These are phyloP conservation scores for Megacollybia marginata DNA, from an alignment of 768 basidiomycete genomes.

Conservation along the genomic window DNA sequence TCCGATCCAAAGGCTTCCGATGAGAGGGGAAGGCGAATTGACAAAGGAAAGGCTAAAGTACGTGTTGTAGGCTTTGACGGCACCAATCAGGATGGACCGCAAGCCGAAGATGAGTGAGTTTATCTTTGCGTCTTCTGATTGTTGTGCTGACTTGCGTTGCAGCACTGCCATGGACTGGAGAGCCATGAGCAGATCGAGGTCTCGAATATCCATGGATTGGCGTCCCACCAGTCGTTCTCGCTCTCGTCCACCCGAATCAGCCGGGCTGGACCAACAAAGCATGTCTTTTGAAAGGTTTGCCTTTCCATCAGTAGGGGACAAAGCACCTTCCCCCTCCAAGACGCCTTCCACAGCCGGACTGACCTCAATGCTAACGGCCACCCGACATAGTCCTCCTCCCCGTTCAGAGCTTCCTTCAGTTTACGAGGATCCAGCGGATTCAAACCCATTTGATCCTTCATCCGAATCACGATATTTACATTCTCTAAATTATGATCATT, in stretches of 20 bases:
- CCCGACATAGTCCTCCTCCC: conserved; percentile 39
- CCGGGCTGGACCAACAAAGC: conserved; percentile 40
- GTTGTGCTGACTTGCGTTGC: conserved; percentile 21
- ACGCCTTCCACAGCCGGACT: too few species aligned
- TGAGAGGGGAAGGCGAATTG: conserved; percentile 65
- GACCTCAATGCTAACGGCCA: conserved; percentile 32
- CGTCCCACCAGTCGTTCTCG: conserved; percentile 70
- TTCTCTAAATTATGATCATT: conserved; percentile 26
- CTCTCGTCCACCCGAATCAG: conserved; percentile 61
- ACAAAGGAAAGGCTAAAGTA: conserved; percentile 75
- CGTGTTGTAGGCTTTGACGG: conserved; percentile 81
- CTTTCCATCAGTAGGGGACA: conserved; percentile 24
- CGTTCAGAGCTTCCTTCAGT: conserved; percentile 38
- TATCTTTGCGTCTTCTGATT: conserved; percentile 10
- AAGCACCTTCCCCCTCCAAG: too few species aligned
- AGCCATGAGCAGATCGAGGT: conserved; percentile 83
- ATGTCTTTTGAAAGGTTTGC: conserved; percentile 23
- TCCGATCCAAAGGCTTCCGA: conserved; percentile 23
- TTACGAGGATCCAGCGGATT: conserved; percentile 33
- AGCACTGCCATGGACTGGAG: conserved; percentile 87
- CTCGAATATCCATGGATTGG: conserved; percentile 91
- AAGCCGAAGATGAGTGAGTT: conserved; percentile 71
- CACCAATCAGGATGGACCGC: conserved; percentile 57
- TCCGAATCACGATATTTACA: conserved; percentile 21
- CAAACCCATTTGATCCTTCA: conserved; percentile 29